Evolutionary conservation across 805 yeast genomes (phyloP), one percentile per base, ranked within the genome.

Genomic region (Saccharomycopsis fibuligera): DNA sequence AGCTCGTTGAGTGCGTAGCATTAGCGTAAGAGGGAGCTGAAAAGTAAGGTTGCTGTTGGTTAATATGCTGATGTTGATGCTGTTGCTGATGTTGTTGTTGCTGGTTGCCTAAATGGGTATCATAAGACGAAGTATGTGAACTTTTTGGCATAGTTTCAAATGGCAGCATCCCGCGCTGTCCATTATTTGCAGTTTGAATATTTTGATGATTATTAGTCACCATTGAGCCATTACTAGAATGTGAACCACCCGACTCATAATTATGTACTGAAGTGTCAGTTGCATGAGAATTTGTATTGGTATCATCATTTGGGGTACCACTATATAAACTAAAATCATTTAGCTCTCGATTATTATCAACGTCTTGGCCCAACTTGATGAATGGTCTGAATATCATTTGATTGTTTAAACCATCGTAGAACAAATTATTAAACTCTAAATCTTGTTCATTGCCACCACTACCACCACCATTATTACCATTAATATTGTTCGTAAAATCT

Each of bases 401-500:
- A 39, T 53, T 53, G 30, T 53, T 53, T 12, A 53, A 40, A 10
- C 56, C 56, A 41, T 53, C 56, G 41, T 53, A 53, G 22, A 53
- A 53, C 16, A 53, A 35, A 35, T 52, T 48, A 22, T 30, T 41
- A 30, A 46, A 41, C n/a, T 49, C 48, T 22, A 17, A 16, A 19
- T 31, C 38, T n/a, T n/a, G n/a, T n/a, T n/a, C n/a, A 3, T 16
- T 22, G 12, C 17, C 40, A 35, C 16, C 17, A 19, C 22, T 35
- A 38, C 35, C 37, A 17, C 23, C 35, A 27, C 29, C 25, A 35
- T 12, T 35, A n/a, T 38, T 31, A 25, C 17, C 36, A 17, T 24
- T 42, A n/a, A 35, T 12, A 37, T 45, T 35, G 23, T 29, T 43
- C 22, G 35, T 37, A 10, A 40, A 19, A 23, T 25, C 39, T 21